Evolutionary conservation across 305 asterid species (phyloP).

Genomic region (Fraxinus greggii): DNA sequence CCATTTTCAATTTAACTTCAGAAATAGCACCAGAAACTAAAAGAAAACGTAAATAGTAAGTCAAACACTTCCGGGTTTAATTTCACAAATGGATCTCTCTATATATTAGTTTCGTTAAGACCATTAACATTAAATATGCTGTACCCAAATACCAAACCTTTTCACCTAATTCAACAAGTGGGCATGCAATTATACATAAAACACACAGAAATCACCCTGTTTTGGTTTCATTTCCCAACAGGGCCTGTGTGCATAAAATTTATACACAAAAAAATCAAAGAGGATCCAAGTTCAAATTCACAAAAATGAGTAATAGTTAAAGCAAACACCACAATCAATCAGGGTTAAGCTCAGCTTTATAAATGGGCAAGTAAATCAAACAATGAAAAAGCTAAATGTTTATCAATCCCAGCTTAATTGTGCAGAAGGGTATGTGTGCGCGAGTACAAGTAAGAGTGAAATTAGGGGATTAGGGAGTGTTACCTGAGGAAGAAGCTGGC

Average conservation of each 20-base stretch:
- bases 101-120: not conserved
- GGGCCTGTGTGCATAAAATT: constrained; percentile 14
- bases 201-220: constrained; percentile 5
- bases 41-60: constrained; percentile 8
- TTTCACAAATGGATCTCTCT: not conserved
- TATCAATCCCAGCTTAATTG: constrained; percentile 20
- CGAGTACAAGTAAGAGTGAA: constrained; percentile 1
- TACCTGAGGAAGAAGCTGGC: constrained; percentile 95
- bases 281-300: constrained; percentile 27
- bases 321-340: constrained; percentile 5
- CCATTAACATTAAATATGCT: not conserved
- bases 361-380: constrained; percentile 21
- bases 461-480: constrained; percentile 32
- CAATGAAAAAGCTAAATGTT: not conserved
- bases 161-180: constrained; percentile 19
- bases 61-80: not conserved
- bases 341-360: constrained; percentile 19
- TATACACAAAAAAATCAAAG: constrained; percentile 16
- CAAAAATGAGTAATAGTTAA: constrained; percentile 20
- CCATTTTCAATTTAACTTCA: constrained; percentile 16
- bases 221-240: constrained; percentile 21
- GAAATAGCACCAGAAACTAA: not conserved
- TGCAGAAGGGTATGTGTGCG: constrained; percentile 12
- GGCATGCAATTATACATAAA: not conserved
- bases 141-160: constrained; percentile 27